phyloP scores from a whole-genome alignment of 2,329 filamentous ascomycete species.

The Seiridium cupressi region DNA sequence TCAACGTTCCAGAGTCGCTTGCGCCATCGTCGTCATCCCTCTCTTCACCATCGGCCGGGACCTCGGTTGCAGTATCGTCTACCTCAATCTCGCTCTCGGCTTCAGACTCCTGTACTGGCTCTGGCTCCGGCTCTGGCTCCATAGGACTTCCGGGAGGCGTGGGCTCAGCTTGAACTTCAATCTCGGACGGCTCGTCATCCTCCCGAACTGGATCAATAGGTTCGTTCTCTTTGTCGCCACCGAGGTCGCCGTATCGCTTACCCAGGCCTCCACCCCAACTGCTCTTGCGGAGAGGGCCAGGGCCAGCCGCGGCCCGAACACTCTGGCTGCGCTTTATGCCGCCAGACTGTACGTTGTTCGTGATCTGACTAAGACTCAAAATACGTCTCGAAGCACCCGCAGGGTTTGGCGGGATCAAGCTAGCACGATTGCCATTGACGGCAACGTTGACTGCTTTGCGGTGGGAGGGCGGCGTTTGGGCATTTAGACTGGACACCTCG shows the following conservation, averaged over 20 bases:
- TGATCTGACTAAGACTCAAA: slow-evolving; percentile 87
- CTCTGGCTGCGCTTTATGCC: slow-evolving; percentile 77
- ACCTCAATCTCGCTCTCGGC: slow-evolving; percentile 26
- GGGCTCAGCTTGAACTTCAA: slow-evolving; percentile 17
- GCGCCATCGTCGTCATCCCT: slow-evolving; percentile 25
- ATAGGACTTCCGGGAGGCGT: not conserved
- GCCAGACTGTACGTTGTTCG: slow-evolving; percentile 64
- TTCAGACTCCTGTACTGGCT: slow-evolving; percentile 13
- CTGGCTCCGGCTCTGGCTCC: not conserved
- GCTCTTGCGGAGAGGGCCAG: slow-evolving; percentile 57
- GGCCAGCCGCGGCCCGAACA: slow-evolving; percentile 59
- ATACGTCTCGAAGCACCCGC: slow-evolving; percentile 71
- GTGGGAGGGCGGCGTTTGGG: slow-evolving; percentile 16
- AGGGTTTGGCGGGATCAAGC: slow-evolving; percentile 41
- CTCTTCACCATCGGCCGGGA: slow-evolving; percentile 10
- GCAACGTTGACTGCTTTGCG: slow-evolving; percentile 49
- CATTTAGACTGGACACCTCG: slow-evolving; percentile 17
- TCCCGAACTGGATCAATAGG: slow-evolving; percentile 51
- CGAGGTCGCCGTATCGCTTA: slow-evolving; percentile 51
- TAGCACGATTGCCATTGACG: slow-evolving; percentile 49
- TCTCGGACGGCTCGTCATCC: slow-evolving; percentile 46
- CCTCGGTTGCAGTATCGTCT: slow-evolving; percentile 11
- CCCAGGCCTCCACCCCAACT: slow-evolving; percentile 56
- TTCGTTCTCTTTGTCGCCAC: slow-evolving; percentile 56
- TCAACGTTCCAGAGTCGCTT: slow-evolving; percentile 51